A percentile compares a stretch with the other conserved stretches of the same genome.
Evolutionary conservation across 495 filamentous ascomycete genomes (phyloP).

Genomic region (Penicillium fimorum): DNA sequence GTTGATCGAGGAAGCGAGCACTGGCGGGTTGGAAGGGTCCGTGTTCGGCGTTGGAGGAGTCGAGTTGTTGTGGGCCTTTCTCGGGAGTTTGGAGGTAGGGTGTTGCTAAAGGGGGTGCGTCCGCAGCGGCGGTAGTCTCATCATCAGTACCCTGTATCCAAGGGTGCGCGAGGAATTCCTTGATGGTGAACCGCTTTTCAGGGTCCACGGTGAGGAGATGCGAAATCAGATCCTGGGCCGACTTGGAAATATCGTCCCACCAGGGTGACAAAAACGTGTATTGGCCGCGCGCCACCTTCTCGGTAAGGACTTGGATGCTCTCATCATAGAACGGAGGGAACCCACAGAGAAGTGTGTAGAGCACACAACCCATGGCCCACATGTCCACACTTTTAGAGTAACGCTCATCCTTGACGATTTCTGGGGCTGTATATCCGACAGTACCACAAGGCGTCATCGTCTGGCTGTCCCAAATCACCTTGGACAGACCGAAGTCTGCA

Average conservation of each 20-base stretch:
- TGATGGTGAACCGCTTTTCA: conserved; percentile 84
- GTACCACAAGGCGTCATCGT: conserved; percentile 99
- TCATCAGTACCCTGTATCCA: conserved; percentile 85
- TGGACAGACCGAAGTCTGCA: conserved; percentile 95
- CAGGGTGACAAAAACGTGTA: conserved; percentile 98
- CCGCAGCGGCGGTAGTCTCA: conserved; percentile 65
- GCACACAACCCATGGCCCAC: conserved; percentile 97
- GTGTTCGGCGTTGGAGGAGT: conserved; percentile 36
- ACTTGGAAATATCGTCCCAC: conserved; percentile 99
- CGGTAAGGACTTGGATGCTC: conserved; percentile 93
- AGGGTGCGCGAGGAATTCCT: conserved; percentile 84
- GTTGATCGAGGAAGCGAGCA: conserved; percentile 48
- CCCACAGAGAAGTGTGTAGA: conserved; percentile 94
- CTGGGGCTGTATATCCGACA: conserved; percentile 97
- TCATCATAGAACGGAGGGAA: conserved; percentile 99
- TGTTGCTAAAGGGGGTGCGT: conserved; percentile 75
- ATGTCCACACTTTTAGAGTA: conserved; percentile 99
- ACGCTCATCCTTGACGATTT: conserved; percentile 98
- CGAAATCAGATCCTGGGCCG: conserved; percentile 89
- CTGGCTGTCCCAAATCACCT: conserved; percentile 96
- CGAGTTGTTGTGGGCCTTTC: conserved; percentile 40
- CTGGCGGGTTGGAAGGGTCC: conserved; percentile 40
- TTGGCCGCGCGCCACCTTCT: conserved; percentile 95
- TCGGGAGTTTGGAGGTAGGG: conserved; percentile 54
- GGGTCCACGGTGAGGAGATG: conserved; percentile 93